Base-by-base conservation (phyloP, 352 stramenopile genomes). In the Pythium dissimile region DNA sequence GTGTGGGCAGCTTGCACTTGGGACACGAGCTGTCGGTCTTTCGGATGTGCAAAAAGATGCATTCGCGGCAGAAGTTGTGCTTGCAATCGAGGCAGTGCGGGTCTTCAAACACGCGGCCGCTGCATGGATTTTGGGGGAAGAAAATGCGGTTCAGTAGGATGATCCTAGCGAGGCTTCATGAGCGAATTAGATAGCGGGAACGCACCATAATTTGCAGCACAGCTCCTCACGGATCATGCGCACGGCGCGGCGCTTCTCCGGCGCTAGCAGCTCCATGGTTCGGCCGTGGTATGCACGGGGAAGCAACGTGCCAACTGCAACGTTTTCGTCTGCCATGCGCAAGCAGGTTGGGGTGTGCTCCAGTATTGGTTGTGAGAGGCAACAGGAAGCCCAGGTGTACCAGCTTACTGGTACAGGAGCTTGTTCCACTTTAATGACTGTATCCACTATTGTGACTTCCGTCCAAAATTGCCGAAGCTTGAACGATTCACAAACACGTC, bases 81-180 rank as follows among this genome's bases (percentile, higher is more conserved):
- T 94, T 92, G 64, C 85, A 94, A 66, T 88, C 80, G 50, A 94
- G 74, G 49, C 83, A 91, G 31, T 94, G 85, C 42, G 85, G 81
- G 59, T 94, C 85, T n/a, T 88, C 74, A 62, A 94, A 89, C 24
- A 89, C 80, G 13, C 73, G 56, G 27, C 62, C 60, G 56, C 84
- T 93, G 57, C 41, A n/a, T n/a, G n/a, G n/a, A n/a, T n/a, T n/a
- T n/a, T n/a, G n/a, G n/a, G n/a, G n/a, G n/a, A n/a, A n/a, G n/a
- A n/a, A n/a, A n/a, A n/a, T n/a, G n/a, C n/a, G n/a, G n/a, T n/a
- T n/a, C n/a, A n/a, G n/a, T n/a, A n/a, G n/a, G n/a, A n/a, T n/a
- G n/a, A n/a, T n/a, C n/a, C n/a, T n/a, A n/a, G 20, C 26, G 54
- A 12, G 11, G 21, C 23, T 31, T 48, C 15, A 44, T 46, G 16